These are phyloP conservation scores for Aspergillus amoenus DNA, from an alignment of 2,329 filamentous ascomycete species.

Conservation along the genomic window DNA sequence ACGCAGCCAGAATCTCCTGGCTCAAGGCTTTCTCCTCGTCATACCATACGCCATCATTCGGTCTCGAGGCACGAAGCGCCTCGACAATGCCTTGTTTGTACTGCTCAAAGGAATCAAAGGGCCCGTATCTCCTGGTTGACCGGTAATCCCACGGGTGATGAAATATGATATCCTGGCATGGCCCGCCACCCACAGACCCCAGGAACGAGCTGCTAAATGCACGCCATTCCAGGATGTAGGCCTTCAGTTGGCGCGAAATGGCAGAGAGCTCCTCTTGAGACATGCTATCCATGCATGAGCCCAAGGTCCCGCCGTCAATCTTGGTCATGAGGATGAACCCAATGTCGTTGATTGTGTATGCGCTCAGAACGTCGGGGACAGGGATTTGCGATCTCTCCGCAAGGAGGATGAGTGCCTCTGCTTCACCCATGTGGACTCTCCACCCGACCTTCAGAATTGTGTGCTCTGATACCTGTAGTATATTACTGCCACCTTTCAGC, in stretches of 20 bases:
- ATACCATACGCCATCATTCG: too few species aligned
- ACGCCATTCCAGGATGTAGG: conserved; percentile 13
- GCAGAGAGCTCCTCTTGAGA: conserved; percentile 3
- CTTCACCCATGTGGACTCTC: conserved; percentile 10
- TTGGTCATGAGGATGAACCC: conserved; percentile 20
- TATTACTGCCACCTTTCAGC: not conserved
- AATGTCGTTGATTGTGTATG: conserved; percentile 17
- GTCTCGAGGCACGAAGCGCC: too few species aligned
- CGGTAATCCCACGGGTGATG: too few species aligned
- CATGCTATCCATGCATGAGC: conserved; percentile 10
- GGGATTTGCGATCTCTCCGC: conserved; percentile 1
- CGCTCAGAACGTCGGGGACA: conserved; percentile 14
- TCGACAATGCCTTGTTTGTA: too few species aligned
- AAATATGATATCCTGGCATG: conserved; percentile 16
- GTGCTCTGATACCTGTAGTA: not conserved
- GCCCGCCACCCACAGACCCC: conserved; percentile 16
- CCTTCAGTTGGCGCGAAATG: conserved; percentile 9
- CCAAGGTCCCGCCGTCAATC: conserved; percentile 8
- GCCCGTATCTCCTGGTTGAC: too few species aligned
- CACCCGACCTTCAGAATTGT: conserved; percentile 6
- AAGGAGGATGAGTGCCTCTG: conserved; percentile 12
- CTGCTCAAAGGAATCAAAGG: too few species aligned
- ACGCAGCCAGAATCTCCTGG: too few species aligned
- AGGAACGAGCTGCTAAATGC: conserved; percentile 11
- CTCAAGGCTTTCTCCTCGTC: too few species aligned